These are phyloP conservation scores for Primulina huaijiensis DNA, from an alignment of 257 asterid genomes.

Conservation along the genomic window DNA sequence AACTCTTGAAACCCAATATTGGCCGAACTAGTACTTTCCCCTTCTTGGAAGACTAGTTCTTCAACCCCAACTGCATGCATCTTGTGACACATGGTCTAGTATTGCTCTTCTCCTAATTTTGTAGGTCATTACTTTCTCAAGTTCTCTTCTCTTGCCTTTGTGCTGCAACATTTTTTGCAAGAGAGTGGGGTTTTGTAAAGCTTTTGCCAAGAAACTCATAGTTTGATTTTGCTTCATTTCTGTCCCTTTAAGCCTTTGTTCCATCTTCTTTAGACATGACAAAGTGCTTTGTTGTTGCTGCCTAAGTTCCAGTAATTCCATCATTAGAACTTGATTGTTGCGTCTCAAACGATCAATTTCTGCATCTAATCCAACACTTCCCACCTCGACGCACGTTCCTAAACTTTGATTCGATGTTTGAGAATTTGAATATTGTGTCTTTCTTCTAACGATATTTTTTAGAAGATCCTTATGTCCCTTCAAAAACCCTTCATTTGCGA, in stretches of 20 bases:
- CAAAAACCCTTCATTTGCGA: slow-evolving; percentile 43
- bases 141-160: slow-evolving; percentile 43
- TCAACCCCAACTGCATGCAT: background rate
- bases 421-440: slow-evolving; percentile 24
- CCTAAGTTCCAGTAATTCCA: slow-evolving; percentile 64
- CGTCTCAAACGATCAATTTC: slow-evolving; percentile 57
- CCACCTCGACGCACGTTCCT: slow-evolving; percentile 53
- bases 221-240: slow-evolving; percentile 58
- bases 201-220: slow-evolving; percentile 62
- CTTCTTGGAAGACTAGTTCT: slow-evolving; percentile 13
- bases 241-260: slow-evolving; percentile 44
- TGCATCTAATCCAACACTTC: slow-evolving; percentile 55
- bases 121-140: slow-evolving; percentile 39
- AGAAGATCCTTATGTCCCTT: slow-evolving; percentile 37
- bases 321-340: slow-evolving; percentile 50
- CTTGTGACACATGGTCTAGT: slow-evolving; percentile 32
- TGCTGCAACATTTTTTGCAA: slow-evolving; percentile 44
- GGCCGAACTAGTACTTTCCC: slow-evolving; percentile 17
- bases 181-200: slow-evolving; percentile 49
- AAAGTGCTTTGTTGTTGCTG: slow-evolving; percentile 61
- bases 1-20: slow-evolving; percentile 20
- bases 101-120: slow-evolving; percentile 37
- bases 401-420: slow-evolving; percentile 27
- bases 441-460: slow-evolving; percentile 38
- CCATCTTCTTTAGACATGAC: slow-evolving; percentile 45